Evolutionary conservation across 805 yeast species (phyloP).

Genomic region (Lipomyces yamadae): DNA sequence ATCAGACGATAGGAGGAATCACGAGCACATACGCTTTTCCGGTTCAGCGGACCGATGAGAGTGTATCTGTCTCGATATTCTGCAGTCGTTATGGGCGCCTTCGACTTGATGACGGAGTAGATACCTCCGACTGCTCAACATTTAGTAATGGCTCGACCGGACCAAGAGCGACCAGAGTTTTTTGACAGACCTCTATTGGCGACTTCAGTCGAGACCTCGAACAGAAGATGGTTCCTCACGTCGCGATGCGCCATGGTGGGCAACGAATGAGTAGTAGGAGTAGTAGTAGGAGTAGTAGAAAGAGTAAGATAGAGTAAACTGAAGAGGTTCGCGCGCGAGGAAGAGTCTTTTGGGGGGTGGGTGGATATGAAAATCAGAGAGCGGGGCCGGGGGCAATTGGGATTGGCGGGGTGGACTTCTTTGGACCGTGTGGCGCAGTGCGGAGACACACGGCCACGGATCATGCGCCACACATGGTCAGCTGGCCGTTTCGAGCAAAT

Average conservation of each 20-base stretch:
- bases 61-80: constrained; percentile 89
- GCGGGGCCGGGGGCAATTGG: neutral
- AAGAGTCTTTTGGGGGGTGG: neutral
- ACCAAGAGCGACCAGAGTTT: neutral
- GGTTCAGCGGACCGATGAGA: constrained; percentile 83
- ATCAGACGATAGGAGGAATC: neutral
- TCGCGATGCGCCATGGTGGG: constrained; percentile 63
- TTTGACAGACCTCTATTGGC: constrained; percentile 61
- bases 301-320: neutral
- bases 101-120: constrained; percentile 93
- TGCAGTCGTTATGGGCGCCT: constrained; percentile 94
- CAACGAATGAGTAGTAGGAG: neutral
- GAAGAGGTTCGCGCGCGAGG: no score
- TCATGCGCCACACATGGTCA: constrained; percentile 3
- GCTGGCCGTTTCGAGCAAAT: neutral
- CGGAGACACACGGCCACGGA: neutral
- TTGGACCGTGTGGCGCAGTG: neutral
- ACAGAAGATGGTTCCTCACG: constrained; percentile 81
- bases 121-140: constrained; percentile 81
- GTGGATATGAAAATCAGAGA: constrained; percentile 4
- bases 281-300: neutral
- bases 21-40: constrained; percentile 46
- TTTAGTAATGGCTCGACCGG: neutral
- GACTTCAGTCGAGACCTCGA: constrained; percentile 96
- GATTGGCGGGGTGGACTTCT: neutral